Base-by-base conservation (phyloP, 345 rosid genomes). In the Hibiscus tridactylites region DNA sequence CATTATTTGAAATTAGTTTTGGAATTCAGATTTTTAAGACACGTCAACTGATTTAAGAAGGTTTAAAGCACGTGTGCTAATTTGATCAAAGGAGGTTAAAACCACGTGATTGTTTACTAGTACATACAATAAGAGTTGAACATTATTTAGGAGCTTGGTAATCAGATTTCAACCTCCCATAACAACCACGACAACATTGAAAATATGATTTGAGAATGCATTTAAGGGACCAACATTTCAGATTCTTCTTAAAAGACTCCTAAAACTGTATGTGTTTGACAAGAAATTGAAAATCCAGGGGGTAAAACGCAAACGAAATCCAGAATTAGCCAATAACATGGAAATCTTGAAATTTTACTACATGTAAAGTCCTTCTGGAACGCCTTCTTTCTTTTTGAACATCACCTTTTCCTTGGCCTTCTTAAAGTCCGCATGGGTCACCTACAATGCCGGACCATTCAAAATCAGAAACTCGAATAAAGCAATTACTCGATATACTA, bases 341-440 rank as follows among this genome's bases (percentile, higher is more conserved):
- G 21, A 57, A 39, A 37, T 10, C 17, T 5, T 7, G 5, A 5
- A 13, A 11, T 24, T 33, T 3, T 84, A 92, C 96, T 84, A 92
- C 96, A 96, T 88, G 74, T 92, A 96, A 50, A 96, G 93, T 52
- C 98, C 98, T 83, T 96, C 98, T 2, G 91, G 95, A 24, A 91
- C 93, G 54, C 98, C 97, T 84, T 95, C 99, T 68, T 92, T 92
- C 95, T 92, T 96, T 88, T 96, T 96, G 85, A 85, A 89, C 99
- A 92, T 92, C 76, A 96, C 98, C 90, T 91, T 96, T 68, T 92
- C 99, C 73, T 92, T 92, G 0, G 97, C 98, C 78, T 91, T 91
- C 90, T 91, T 92, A 74, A 96, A 88, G 83, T 92, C 96, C 0
- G 81, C 76, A 75, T 89, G 98, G 0, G 91, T 92, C 67, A 96